Evolutionary conservation across 2,329 filamentous ascomycete genomes (phyloP), one percentile per base, ranked within the genome.

Genomic region (Neonectria ditissima): DNA sequence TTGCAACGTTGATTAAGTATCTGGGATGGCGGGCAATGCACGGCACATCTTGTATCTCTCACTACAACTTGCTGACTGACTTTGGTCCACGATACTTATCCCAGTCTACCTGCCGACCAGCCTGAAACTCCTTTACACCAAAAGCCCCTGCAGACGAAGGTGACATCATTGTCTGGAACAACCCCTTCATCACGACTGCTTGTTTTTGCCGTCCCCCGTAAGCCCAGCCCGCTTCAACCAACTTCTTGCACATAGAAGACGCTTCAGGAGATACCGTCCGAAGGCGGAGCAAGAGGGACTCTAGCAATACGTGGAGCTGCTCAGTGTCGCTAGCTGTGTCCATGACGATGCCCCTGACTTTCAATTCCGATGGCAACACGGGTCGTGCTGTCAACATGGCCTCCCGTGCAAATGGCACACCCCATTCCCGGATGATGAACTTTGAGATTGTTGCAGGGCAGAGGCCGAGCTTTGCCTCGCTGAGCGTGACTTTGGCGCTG

Each of bases 351-450:
- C 62, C 62, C 10, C 37, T 54, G 2, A 24, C 24, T 18, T 58
- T 56, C 30, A 80, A 58, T 55, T 80, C 76, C 3, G 41, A 30
- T 0, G 73, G 61, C 0, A 62, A 51, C 4, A 82, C 67, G 0
- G 71, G 52, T 11, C 78, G 71, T 2, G 74, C 76, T 6, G 76
- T 76, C 2, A 82, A 68, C 74, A 82, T 80, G 0, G 77, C 78
- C 61, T 79, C 75, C 7, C 79, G 63, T 1, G 77, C 62, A 54
- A 81, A 78, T 1, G 76, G 56, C 4, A 77, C 10, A 0, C 80
- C 78, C 75, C 74, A 80, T 68, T 81, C 80, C 3, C 79, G 69
- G 26, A 79, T 67, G 2, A 82, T 66, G 56, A 79, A 82, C 55
- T 77, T 78, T 2, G 78, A 81, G 5, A 82, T 80, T 1, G 74